Base-by-base conservation (phyloP, 179 eudicot species). In the Heliamphora pulchella region DNA sequence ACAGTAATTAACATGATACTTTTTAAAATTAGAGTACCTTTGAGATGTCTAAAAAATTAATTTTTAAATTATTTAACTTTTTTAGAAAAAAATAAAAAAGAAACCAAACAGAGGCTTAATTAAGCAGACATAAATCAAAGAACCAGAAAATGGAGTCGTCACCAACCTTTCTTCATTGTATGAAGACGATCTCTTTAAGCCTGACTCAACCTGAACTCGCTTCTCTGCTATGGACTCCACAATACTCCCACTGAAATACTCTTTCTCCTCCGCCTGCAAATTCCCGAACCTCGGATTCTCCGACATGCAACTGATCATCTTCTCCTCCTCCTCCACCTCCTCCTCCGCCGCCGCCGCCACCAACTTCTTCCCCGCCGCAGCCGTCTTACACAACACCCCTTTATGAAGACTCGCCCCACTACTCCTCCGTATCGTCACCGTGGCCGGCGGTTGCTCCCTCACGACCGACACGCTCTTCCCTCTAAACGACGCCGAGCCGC, bases 241-340 rank as follows among this genome's bases (percentile, higher is more conserved):
- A 46, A 95, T 93, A 43, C 97, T 95, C 59, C 98, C 98, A 79
- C 98, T 95, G 73, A 93, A 95, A 51, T 89, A 95, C 89, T 91
- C 98, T 77, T 90, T 95, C 83, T 93, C 98, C 80, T 95, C 92
- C 0, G 89, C 80, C 63, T 91, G 95, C 68, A 86, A 78, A 65
- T 89, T 89, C 81, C 98, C 94, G 43, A 95, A 95, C 84, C 97
- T 59, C 1, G 98, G 98, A 81, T 95, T 93, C 84, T 93, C 97
- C 17, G 98, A 91, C 94, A 95, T 93, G 80, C 83, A 93, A 75
- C 84, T 85, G 0, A 93, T 89, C 90, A 88, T 90, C 62, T 81
- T 83, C 78, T 82, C 89, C 69, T 88, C 94, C 72, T 86, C 92
- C 51, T 83, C 91, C 20, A 76, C 87, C 75, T 22, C 84, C 71